phyloP scores from a whole-genome alignment of 768 basidiomycete genomes.

The Panaeolus papilionaceus region DNA sequence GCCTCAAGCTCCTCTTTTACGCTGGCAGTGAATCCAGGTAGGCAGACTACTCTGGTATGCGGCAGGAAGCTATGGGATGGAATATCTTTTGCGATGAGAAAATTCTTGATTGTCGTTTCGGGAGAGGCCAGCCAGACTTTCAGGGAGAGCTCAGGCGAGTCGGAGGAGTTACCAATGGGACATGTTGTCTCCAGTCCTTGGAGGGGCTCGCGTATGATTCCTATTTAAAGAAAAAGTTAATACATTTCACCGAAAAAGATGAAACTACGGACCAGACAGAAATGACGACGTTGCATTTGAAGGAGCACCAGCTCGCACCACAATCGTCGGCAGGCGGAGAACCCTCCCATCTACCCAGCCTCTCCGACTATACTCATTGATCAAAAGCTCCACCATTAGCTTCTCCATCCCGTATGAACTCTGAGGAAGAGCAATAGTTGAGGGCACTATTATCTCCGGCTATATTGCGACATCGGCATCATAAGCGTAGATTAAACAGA shows the following conservation, averaged over 20 bases:
- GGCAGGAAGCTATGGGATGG: slow-evolving; percentile 45
- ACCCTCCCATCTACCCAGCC: slow-evolving; percentile 66
- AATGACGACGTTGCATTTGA: slow-evolving; percentile 61
- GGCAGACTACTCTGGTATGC: slow-evolving; percentile 59
- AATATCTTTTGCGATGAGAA: slow-evolving; percentile 54
- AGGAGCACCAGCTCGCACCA: slow-evolving; percentile 60
- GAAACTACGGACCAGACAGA: slow-evolving; percentile 49
- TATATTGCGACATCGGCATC: slow-evolving; percentile 1
- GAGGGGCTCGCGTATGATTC: slow-evolving; percentile 63
- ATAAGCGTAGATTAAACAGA: background rate
- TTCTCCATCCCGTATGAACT: slow-evolving; percentile 65
- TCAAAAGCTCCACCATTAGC: slow-evolving; percentile 57
- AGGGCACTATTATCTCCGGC: slow-evolving; percentile 51
- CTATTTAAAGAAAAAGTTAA: slow-evolving; percentile 27
- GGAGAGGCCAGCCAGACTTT: slow-evolving; percentile 58
- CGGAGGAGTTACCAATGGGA: slow-evolving; percentile 54
- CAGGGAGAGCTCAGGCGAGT: slow-evolving; percentile 51
- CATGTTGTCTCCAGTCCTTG: slow-evolving; percentile 55
- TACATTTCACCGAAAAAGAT: background rate
- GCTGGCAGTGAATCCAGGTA: slow-evolving; percentile 65
- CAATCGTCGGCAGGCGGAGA: slow-evolving; percentile 64
- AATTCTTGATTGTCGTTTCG: slow-evolving; percentile 57
- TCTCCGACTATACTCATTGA: slow-evolving; percentile 65
- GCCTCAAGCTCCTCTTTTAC: slow-evolving; percentile 61
- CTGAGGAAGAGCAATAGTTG: slow-evolving; percentile 59